Percentiles rank a stretch among this genome's conserved stretches.
Conservation (phyloP, 768 basidiomycete genomes). For the Dictyophora rubrovolvata region DNA sequence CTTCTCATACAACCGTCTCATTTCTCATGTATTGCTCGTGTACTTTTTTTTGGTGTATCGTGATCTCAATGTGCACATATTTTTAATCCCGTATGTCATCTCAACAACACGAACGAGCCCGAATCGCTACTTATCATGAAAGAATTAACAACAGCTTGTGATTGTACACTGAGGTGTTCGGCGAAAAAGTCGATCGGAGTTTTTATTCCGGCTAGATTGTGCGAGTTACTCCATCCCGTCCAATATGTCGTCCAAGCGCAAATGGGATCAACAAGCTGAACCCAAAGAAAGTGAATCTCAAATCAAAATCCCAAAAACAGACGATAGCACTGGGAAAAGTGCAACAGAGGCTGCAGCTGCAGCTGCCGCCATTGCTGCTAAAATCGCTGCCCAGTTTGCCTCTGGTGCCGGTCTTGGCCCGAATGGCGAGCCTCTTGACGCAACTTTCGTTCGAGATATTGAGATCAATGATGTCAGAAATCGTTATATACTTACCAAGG, state of each 20-base stretch:
- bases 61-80: too few species aligned
- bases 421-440: slow-evolving; percentile 56
- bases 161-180: too few species aligned
- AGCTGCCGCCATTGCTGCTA: slow-evolving; percentile 83
- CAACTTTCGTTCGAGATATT: slow-evolving; percentile 80
- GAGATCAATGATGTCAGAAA: slow-evolving; percentile 97
- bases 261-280: slow-evolving; percentile 58
- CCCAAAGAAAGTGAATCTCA: slow-evolving; percentile 36
- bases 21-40: too few species aligned
- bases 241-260: slow-evolving; percentile 62
- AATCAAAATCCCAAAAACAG: slow-evolving; percentile 33
- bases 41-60: too few species aligned
- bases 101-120: too few species aligned
- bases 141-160: too few species aligned
- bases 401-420: slow-evolving; percentile 24
- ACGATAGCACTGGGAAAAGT: slow-evolving; percentile 39
- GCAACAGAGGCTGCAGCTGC: slow-evolving; percentile 67
- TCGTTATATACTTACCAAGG: slow-evolving; percentile 88
- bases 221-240: background rate
- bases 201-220: too few species aligned
- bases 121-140: too few species aligned
- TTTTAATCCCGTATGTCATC: too few species aligned
- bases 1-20: too few species aligned
- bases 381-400: slow-evolving; percentile 83
- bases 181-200: too few species aligned